Evolutionary conservation across 2,329 filamentous ascomycete genomes (phyloP).

Genomic region (Arthrobotrys sphaeroides): DNA sequence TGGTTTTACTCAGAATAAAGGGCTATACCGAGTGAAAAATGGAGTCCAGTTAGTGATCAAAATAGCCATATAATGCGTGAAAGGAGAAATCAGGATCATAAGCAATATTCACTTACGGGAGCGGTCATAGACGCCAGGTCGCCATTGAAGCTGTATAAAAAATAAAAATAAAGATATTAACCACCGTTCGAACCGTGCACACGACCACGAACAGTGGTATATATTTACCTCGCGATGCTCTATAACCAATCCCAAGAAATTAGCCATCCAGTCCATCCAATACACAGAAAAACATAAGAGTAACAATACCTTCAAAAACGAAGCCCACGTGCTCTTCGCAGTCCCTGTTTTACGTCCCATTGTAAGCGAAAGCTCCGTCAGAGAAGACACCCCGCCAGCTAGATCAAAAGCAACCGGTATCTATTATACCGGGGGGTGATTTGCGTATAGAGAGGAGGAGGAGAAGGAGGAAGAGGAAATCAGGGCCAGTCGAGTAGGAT

Average conservation of each 20-base stretch:
- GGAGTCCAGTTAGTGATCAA: conserved; percentile 69
- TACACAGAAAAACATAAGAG: not conserved
- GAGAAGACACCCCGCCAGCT: no score
- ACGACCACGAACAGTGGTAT: conserved; percentile 9
- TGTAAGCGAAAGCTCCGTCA: conserved; percentile 48
- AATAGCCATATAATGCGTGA: not conserved
- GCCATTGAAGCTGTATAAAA: conserved; percentile 78
- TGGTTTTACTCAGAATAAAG: conserved; percentile 81
- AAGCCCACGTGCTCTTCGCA: conserved; percentile 56
- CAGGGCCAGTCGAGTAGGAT: no score
- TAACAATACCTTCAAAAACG: conserved; percentile 56
- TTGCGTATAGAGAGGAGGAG: no score
- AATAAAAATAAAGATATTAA: not conserved
- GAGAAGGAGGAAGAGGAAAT: no score
- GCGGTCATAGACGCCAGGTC: conserved; percentile 83
- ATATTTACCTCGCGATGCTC: conserved; percentile 49
- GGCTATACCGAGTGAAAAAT: conserved; percentile 72
- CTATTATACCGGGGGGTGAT: no score
- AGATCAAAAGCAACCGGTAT: no score
- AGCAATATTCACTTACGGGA: conserved; percentile 63
- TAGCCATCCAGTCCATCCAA: not conserved
- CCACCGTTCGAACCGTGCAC: not conserved
- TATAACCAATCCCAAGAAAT: not conserved
- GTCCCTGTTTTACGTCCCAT: conserved; percentile 56
- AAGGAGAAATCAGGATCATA: conserved; percentile 26